These are phyloP conservation scores for Hanseniaspora sp. DNA, from an alignment of 1,139 yeast species.

Conservation along the genomic window DNA sequence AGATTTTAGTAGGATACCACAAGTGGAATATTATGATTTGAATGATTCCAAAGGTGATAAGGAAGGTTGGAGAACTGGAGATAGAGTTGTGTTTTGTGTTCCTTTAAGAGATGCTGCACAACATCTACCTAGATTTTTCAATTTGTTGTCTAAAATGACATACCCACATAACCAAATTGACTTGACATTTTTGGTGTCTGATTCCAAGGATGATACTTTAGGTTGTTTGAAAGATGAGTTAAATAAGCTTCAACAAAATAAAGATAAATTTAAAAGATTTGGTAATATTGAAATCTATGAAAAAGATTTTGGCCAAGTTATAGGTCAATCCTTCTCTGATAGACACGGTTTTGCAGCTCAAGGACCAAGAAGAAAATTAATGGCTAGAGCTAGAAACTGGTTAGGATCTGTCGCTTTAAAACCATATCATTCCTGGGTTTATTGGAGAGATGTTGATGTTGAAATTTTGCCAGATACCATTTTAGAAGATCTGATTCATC, in stretches of 20 bases:
- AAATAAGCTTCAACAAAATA: constrained; percentile 40
- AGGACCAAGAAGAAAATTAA: constrained; percentile 59
- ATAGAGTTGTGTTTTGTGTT: constrained; percentile 52
- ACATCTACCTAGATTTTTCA: constrained; percentile 55
- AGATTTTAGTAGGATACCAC: constrained; percentile 28
- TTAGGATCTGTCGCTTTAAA: constrained; percentile 48
- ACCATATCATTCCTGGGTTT: constrained; percentile 68
- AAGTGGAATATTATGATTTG: constrained; percentile 45
- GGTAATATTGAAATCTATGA: constrained; percentile 52
- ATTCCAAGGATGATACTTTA: constrained; percentile 49
- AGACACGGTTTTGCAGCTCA: constrained; percentile 67
- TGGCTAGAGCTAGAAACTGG: constrained; percentile 71
- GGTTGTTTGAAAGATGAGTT: constrained; percentile 37
- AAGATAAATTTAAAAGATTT: constrained; percentile 33
- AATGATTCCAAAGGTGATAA: constrained; percentile 40
- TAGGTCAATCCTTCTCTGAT: constrained; percentile 54
- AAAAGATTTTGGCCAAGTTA: constrained; percentile 59
- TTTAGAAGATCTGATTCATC: constrained; percentile 55
- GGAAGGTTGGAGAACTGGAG: constrained; percentile 48
- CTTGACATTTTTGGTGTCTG: constrained; percentile 54
- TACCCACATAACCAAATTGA: constrained; percentile 60
- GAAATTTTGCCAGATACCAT: constrained; percentile 52
- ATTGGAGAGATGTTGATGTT: constrained; percentile 68
- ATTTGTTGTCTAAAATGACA: constrained; percentile 46
- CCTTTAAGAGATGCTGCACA: constrained; percentile 63